Evolutionary conservation across 192 early-diverging fungal species (phyloP).

Genomic region (Dimargaris xerosporica): DNA sequence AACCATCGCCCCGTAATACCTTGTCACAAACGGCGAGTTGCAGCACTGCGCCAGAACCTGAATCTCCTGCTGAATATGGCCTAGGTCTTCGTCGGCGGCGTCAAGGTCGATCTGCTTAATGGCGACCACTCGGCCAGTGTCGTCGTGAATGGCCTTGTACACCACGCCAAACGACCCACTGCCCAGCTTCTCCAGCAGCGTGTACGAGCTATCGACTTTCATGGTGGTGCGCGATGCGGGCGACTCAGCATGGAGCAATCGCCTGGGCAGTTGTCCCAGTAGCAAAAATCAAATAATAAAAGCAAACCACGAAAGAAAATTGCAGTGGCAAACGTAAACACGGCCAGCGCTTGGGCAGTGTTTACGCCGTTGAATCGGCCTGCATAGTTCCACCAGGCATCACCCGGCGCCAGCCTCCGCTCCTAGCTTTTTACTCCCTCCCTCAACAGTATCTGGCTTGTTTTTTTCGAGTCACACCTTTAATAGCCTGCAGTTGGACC

Average conservation of each 20-base stretch:
- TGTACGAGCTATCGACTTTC: constrained; percentile 18
- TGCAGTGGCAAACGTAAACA: too few relatives aligned
- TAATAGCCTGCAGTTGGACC: too few relatives aligned
- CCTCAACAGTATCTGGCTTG: too few relatives aligned
- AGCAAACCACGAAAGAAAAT: too few relatives aligned
- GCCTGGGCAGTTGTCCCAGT: too few relatives aligned
- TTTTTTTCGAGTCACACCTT: too few relatives aligned
- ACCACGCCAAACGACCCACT: constrained; percentile 37
- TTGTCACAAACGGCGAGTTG: constrained; percentile 29
- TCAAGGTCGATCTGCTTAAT: constrained; percentile 36
- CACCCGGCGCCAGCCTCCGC: too few relatives aligned
- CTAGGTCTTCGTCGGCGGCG: constrained; percentile 33
- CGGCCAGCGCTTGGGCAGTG: too few relatives aligned
- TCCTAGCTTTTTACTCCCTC: too few relatives aligned
- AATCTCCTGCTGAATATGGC: constrained; percentile 35
- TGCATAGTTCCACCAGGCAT: too few relatives aligned
- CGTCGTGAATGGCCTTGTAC: constrained; percentile 35
- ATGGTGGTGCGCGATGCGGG: neutral
- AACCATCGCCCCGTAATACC: constrained; percentile 31
- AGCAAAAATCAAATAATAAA: too few relatives aligned
- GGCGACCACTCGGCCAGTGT: constrained; percentile 27
- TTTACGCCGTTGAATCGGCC: too few relatives aligned
- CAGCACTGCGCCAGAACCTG: constrained; percentile 29
- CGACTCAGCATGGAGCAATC: neutral
- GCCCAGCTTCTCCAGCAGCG: constrained; percentile 31